Evolutionary conservation across 148 eudicot species (phyloP).

Genomic region (Chenopodium quinoa): DNA sequence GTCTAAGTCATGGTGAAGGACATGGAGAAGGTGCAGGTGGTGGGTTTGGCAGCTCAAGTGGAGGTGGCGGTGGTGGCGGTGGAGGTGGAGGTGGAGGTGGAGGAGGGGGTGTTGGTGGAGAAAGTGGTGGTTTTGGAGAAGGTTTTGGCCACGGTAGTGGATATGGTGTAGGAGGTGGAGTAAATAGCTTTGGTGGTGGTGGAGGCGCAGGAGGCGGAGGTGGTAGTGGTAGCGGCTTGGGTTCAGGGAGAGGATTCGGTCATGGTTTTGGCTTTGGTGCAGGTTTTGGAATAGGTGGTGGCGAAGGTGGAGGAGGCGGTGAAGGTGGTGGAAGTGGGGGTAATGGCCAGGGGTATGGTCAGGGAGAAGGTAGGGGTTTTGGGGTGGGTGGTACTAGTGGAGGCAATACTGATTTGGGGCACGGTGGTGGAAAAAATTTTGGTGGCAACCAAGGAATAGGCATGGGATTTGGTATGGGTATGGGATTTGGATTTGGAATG

Average conservation of each 20-base stretch:
- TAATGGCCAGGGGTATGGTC: conserved; percentile 18
- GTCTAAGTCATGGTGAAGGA: conserved; percentile 6
- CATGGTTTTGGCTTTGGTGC: conserved; percentile 29
- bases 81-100: neutral
- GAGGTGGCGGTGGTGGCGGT: neutral
- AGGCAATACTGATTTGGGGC: neutral
- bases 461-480: conserved; percentile 32
- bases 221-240: conserved; percentile 19
- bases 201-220: conserved; percentile 9
- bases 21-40: conserved; percentile 11
- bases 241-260: conserved; percentile 24
- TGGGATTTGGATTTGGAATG: conserved; percentile 32
- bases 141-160: conserved; percentile 18
- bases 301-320: conserved; percentile 13
- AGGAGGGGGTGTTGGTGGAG: conserved; percentile 2
- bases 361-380: conserved; percentile 23
- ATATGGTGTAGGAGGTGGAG: conserved; percentile 2
- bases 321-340: conserved; percentile 15
- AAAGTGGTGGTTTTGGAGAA: conserved; percentile 6
- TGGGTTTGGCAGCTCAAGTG: neutral
- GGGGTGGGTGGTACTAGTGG: neutral
- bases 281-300: conserved; percentile 22
- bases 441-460: conserved; percentile 21
- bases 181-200: neutral
- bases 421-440: conserved; percentile 6